These are phyloP conservation scores for Mycena sanguinolenta DNA, from an alignment of 768 basidiomycete species.

Conservation along the genomic window DNA sequence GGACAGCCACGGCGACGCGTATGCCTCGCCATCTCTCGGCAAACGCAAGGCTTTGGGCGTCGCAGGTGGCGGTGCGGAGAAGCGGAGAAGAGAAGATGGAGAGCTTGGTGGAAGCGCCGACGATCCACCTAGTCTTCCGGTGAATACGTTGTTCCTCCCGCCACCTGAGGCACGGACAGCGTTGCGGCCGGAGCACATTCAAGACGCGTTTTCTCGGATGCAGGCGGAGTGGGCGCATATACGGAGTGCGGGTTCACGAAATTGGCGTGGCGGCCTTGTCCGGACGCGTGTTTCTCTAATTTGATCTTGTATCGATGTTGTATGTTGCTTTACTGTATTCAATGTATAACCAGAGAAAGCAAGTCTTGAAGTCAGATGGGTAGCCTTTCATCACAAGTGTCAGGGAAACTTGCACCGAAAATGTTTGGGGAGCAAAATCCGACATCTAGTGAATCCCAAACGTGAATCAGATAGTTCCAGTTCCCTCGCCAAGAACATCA, in stretches of 20 bases:
- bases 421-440: too few relatives aligned
- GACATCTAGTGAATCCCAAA: too few relatives aligned
- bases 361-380: too few relatives aligned
- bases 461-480: too few relatives aligned
- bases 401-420: too few relatives aligned
- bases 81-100: conserved; percentile 68
- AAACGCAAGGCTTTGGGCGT: conserved; percentile 72
- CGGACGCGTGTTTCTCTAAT: conserved; percentile 87
- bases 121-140: conserved; percentile 64
- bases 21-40: conserved; percentile 73
- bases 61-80: conserved; percentile 63
- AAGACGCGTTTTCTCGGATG: conserved; percentile 92
- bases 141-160: conserved; percentile 82
- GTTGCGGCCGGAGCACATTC: conserved; percentile 86
- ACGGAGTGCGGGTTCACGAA: conserved; percentile 88
- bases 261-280: conserved; percentile 89
- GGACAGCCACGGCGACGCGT: conserved; percentile 71
- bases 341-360: too few relatives aligned
- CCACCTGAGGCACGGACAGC: conserved; percentile 87
- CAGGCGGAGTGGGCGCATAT: conserved; percentile 87
- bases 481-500: too few relatives aligned
- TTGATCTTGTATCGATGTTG: too few relatives aligned
- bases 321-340: too few relatives aligned
- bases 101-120: conserved; percentile 70
- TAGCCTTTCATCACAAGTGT: too few relatives aligned